phyloP scores from a whole-genome alignment of 2,329 filamentous ascomycete species.

The Diplodia corticola region DNA sequence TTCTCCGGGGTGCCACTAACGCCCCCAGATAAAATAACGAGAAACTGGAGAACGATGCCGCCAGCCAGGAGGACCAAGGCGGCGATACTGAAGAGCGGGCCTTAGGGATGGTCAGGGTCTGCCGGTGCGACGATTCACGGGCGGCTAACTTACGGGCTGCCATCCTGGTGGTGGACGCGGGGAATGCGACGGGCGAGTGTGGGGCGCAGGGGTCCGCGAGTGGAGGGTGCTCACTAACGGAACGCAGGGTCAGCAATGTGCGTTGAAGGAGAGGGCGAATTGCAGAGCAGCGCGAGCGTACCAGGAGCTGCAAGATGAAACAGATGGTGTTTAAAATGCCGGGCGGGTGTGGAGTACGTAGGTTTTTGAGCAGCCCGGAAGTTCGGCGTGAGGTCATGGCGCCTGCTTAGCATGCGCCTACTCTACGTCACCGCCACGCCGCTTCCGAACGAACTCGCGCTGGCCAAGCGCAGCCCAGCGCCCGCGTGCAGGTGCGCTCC shows the following conservation, averaged over 20 bases:
- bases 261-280: constrained; percentile 7
- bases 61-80: constrained; percentile 64
- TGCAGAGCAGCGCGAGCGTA: constrained; percentile 4
- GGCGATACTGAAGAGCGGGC: constrained; percentile 55
- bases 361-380: constrained; percentile 11
- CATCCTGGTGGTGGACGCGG: constrained; percentile 19
- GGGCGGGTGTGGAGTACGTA: not conserved
- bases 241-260: not conserved
- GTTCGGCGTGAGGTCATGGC: not conserved
- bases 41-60: constrained; percentile 63
- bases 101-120: constrained; percentile 38
- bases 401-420: not conserved
- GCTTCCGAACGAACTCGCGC: constrained; percentile 1
- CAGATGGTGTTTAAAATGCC: not conserved
- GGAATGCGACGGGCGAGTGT: not conserved
- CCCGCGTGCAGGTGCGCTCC: not conserved
- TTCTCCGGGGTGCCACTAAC: constrained; percentile 61
- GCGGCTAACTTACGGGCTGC: constrained; percentile 29
- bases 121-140: not conserved
- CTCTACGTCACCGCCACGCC: not conserved
- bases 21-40: constrained; percentile 64
- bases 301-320: constrained; percentile 19
- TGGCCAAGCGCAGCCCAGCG: not conserved
- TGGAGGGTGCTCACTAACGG: not conserved
- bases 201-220: constrained; percentile 1